Evolutionary conservation across 2,329 filamentous ascomycete species (phyloP).

Genomic region (Rhynchosporium graminicola): DNA sequence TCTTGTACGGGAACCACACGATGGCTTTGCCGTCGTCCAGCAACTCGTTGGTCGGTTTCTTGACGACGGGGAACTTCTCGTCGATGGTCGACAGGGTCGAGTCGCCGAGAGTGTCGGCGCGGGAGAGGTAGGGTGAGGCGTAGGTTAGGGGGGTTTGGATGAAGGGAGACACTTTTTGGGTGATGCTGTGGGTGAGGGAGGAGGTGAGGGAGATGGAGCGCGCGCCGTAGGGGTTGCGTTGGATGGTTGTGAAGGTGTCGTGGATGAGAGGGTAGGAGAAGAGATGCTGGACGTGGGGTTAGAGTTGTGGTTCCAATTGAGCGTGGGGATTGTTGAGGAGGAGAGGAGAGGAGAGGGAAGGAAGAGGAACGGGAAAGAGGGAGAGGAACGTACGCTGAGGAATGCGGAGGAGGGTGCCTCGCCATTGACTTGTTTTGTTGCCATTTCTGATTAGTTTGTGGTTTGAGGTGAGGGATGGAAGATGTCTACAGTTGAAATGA

Average conservation of each 20-base stretch:
- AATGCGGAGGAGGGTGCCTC: conserved; percentile 52
- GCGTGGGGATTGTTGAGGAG: neutral
- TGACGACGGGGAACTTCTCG: conserved; percentile 69
- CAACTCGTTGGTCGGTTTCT: conserved; percentile 73
- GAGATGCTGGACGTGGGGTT: conserved; percentile 63
- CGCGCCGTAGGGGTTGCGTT: conserved; percentile 79
- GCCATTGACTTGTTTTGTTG: conserved; percentile 51
- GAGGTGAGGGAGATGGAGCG: conserved; percentile 77
- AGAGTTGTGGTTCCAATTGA: conserved; percentile 5
- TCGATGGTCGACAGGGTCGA: conserved; percentile 70
- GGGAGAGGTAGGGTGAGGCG: conserved; percentile 80
- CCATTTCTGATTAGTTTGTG: conserved; percentile 36
- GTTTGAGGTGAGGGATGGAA: conserved; percentile 26
- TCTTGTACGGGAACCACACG: conserved; percentile 62
- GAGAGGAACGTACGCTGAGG: conserved; percentile 47
- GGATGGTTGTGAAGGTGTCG: conserved; percentile 76
- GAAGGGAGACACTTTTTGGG: conserved; percentile 74
- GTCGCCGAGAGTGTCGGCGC: conserved; percentile 76
- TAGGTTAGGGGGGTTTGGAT: conserved; percentile 75
- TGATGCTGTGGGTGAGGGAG: conserved; percentile 65
- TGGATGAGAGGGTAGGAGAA: conserved; percentile 80
- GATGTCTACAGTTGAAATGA: conserved; percentile 2
- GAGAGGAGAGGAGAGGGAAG: conserved; percentile 21
- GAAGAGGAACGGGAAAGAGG: neutral
- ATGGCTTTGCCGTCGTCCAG: conserved; percentile 63